Evolutionary conservation across 2,329 filamentous ascomycete genomes (phyloP).

Genomic region (Colletotrichum cuscutae): DNA sequence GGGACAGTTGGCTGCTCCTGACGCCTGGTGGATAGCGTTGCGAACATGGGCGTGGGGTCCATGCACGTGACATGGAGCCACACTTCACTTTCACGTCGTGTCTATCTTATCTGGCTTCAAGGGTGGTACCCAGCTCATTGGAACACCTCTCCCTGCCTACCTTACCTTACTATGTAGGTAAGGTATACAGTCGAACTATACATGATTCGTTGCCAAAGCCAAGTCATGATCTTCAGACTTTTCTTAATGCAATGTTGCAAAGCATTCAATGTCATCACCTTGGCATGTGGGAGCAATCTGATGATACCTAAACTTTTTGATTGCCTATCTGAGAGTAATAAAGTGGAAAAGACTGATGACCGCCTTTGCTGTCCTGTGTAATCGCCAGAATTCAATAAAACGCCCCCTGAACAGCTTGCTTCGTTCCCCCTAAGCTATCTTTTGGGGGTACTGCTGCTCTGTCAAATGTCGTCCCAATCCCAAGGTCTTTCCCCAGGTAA

Average conservation of each 20-base stretch:
- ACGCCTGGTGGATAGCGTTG: background rate
- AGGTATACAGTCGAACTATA: background rate
- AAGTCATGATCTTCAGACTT: background rate
- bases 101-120: background rate
- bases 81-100: background rate
- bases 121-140: background rate
- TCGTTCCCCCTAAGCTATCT: constrained; percentile 21
- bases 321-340: constrained; percentile 30
- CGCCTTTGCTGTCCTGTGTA: constrained; percentile 8
- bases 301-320: constrained; percentile 27
- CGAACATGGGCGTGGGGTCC: background rate
- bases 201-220: background rate
- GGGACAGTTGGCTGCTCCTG: constrained; percentile 21
- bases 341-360: constrained; percentile 30
- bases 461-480: constrained; percentile 8
- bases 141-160: background rate
- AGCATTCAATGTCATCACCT: background rate
- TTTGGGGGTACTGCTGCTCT: background rate
- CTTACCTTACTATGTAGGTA: too few relatives aligned
- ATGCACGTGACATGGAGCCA: constrained; percentile 12
- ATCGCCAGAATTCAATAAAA: constrained; percentile 14
- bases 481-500: constrained; percentile 17
- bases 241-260: background rate
- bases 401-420: constrained; percentile 20
- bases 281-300: background rate